Base-by-base conservation (phyloP, 192 early-diverging fungal genomes). In the Coemansia sp. region DNA sequence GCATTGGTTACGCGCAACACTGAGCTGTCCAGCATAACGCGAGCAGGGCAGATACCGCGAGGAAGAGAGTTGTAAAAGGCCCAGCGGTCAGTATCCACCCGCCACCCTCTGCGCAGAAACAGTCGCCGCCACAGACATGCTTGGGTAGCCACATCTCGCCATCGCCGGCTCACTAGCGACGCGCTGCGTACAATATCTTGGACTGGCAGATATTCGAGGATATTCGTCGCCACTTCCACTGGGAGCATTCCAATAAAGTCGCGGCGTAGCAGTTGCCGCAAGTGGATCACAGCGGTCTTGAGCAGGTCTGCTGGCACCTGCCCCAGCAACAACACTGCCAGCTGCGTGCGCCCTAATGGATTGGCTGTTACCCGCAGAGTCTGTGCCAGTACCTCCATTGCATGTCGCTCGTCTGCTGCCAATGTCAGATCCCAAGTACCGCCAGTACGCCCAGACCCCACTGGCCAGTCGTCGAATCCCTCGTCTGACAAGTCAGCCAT, bases 181-280 rank as follows among this genome's bases (percentile, higher is more conserved):
- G 57, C 63, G 51, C 25, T 75, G 10, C 53, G 21, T 10, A 67
- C 72, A 58, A 83, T 67, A 45, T 83, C 80, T 3, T 10, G 7
- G 1, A 64, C 53, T 3, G 76, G 69, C 50, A 83, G 62, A 19
- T 58, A 69, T 61, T 70, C 64, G 32, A 83, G 62, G 14, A 83
- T 72, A 15, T 55, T 66, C 14, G 71, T 71, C 9, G 76, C 44
- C 19, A 83, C 68, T 36, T 83, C 80, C 50, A 69, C 25, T 14
- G 80, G 80, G 53, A 83, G 73, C 41, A 29, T 53, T n/a, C 66
- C 76, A 38, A 78, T 62, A 72, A 83, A 78, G 64, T 83, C 80
- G 63, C 76, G 67, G 42, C 70, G 75, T 69, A 78, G 60, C 17
- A 70, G 72, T 31, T 66, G 64, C 19, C 75, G 64, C 61, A 83